phyloP scores from a whole-genome alignment of 768 basidiomycete species.

The Auriscalpium orientale region DNA sequence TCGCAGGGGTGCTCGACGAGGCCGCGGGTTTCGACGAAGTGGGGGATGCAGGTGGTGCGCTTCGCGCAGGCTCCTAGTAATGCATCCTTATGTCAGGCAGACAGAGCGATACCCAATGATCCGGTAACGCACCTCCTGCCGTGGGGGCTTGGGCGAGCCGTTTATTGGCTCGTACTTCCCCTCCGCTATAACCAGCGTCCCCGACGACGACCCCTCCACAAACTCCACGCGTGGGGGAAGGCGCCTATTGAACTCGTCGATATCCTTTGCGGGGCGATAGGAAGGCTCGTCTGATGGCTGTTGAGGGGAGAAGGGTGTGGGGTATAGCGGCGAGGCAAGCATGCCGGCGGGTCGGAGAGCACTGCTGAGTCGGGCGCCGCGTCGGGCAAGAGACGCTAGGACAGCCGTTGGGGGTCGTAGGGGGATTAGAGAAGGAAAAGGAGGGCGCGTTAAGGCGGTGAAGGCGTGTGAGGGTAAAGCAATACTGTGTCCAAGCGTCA shows the following conservation, averaged over 20 bases:
- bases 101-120: neutral
- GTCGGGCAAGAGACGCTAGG: neutral
- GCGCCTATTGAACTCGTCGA: slow-evolving; percentile 71
- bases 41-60: neutral
- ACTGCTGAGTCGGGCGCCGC: neutral
- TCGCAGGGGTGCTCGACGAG: slow-evolving; percentile 15
- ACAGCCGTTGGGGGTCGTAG: neutral
- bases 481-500: no score
- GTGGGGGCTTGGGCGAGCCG: slow-evolving; percentile 44
- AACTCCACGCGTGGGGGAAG: slow-evolving; percentile 79
- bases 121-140: slow-evolving; percentile 37
- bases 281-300: slow-evolving; percentile 45
- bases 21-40: neutral
- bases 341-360: slow-evolving; percentile 30
- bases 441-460: neutral
- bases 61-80: slow-evolving; percentile 12
- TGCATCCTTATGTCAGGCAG: neutral
- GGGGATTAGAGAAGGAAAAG: neutral
- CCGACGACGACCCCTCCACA: slow-evolving; percentile 77
- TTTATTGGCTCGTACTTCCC: slow-evolving; percentile 82
- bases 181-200: slow-evolving; percentile 60
- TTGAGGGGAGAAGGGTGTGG: slow-evolving; percentile 42
- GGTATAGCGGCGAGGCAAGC: slow-evolving; percentile 61
- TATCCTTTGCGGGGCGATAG: slow-evolving; percentile 60
- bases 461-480: no score